These are phyloP conservation scores for Entonaema liquescens DNA, from an alignment of 495 filamentous ascomycete species.

Conservation along the genomic window DNA sequence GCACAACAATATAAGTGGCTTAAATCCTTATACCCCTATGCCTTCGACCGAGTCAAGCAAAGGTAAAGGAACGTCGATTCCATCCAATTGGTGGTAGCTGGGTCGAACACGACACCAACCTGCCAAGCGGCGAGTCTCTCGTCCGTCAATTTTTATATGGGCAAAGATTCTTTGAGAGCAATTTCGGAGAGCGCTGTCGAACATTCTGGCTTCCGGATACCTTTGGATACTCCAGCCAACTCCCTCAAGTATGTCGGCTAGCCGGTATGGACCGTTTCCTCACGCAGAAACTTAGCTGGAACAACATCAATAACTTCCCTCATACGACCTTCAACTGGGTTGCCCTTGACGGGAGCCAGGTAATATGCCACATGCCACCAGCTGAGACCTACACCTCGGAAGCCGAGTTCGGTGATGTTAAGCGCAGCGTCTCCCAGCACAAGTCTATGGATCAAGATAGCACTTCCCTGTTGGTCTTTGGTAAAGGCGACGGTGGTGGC, in stretches of 20 bases:
- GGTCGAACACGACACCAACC: slow-evolving; percentile 98
- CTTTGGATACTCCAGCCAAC: slow-evolving; percentile 94
- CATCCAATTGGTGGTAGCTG: slow-evolving; percentile 96
- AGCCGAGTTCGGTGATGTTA: slow-evolving; percentile 95
- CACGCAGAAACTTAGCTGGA: slow-evolving; percentile 91
- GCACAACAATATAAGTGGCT: slow-evolving; percentile 99
- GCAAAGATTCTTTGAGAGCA: slow-evolving; percentile 91
- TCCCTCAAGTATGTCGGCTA: slow-evolving; percentile 90
- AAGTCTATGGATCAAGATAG: slow-evolving; percentile 93
- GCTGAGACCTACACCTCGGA: slow-evolving; percentile 93
- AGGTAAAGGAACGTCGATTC: slow-evolving; percentile 89
- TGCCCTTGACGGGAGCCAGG: slow-evolving; percentile 90
- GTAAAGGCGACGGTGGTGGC: slow-evolving; percentile 95
- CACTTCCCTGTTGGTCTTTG: slow-evolving; percentile 89
- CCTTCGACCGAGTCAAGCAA: slow-evolving; percentile 87
- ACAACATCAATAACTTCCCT: slow-evolving; percentile 99
- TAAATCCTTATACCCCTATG: slow-evolving; percentile 83
- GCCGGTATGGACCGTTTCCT: slow-evolving; percentile 96
- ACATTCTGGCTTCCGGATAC: slow-evolving; percentile 99
- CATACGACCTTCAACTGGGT: slow-evolving; percentile 99
- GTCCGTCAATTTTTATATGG: slow-evolving; percentile 95
- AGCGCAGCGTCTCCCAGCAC: slow-evolving; percentile 87
- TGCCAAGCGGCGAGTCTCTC: slow-evolving; percentile 94
- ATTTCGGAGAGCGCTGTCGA: slow-evolving; percentile 85
- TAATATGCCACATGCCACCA: slow-evolving; percentile 96